A percentile compares a stretch with the other conserved stretches of the same genome.
These are phyloP conservation scores for Ganoderma sinense DNA, from an alignment of 1,284 basidiomycete genomes.

Conservation along the genomic window DNA sequence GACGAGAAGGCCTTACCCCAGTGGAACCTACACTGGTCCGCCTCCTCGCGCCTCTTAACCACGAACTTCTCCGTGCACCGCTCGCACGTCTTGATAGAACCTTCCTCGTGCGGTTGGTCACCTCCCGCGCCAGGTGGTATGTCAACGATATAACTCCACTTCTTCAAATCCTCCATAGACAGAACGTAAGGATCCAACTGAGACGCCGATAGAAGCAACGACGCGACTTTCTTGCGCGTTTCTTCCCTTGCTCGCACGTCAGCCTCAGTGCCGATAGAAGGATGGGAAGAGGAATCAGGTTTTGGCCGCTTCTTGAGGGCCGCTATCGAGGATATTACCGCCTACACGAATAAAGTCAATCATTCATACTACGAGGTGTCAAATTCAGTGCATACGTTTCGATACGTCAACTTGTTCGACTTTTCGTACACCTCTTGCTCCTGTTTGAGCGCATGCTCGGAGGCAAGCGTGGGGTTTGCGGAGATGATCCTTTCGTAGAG, in stretches of 20 bases:
- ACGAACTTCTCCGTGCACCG: slow-evolving; percentile 76
- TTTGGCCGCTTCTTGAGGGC: slow-evolving; percentile 74
- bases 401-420: slow-evolving; percentile 79
- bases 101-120: slow-evolving; percentile 69
- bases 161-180: slow-evolving; percentile 61
- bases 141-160: slow-evolving; percentile 77
- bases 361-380: neutral
- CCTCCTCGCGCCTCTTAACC: slow-evolving; percentile 65
- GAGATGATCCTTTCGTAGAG: slow-evolving; percentile 65
- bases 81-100: slow-evolving; percentile 76
- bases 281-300: slow-evolving; percentile 69
- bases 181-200: slow-evolving; percentile 68
- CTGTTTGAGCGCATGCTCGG: slow-evolving; percentile 79
- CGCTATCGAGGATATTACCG: slow-evolving; percentile 76
- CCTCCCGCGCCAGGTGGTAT: slow-evolving; percentile 72
- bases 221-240: slow-evolving; percentile 62
- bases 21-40: slow-evolving; percentile 80
- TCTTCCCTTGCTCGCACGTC: slow-evolving; percentile 68
- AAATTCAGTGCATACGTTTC: slow-evolving; percentile 60
- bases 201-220: slow-evolving; percentile 62
- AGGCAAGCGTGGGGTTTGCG: slow-evolving; percentile 62
- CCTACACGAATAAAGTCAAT: slow-evolving; percentile 48
- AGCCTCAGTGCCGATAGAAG: slow-evolving; percentile 84
- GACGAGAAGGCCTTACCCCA: slow-evolving; percentile 78
- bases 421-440: slow-evolving; percentile 79